Base-by-base conservation (phyloP, 2,329 filamentous ascomycete genomes). In the Monosporascus sp. region DNA sequence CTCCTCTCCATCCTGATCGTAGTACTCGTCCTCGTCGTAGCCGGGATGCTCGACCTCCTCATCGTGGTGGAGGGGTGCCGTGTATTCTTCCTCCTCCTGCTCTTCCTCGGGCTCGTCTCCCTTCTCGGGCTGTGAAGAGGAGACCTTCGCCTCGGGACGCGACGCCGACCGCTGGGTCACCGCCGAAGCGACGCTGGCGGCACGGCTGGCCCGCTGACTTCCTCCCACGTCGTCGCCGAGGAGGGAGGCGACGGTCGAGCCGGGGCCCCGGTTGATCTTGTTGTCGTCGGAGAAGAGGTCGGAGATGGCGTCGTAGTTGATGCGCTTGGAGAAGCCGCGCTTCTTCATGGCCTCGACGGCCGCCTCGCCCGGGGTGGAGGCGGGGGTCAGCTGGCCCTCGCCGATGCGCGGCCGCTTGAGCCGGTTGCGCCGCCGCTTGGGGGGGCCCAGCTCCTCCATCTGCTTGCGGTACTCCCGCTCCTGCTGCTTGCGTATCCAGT, bases 401-500 rank as follows among this genome's bases (percentile, higher is more conserved):
- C 83, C 82, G 62, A 85, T 85, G 18, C 81, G 72, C 1, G 82
- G 79, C 59, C 74, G 76, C 59, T 68, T 70, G 43, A 64, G 54
- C 5, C 68, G 75, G 50, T 79, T 79, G 24, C 82, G 76, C n/a
- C 73, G 78, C 52, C 77, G 79, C 72, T 79, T 88, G 52, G 76
- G 80, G 59, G 77, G 78, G 25, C 67, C 73, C 6, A 69, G 54
- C 17, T 62, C 61, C 54, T 81, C 81, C 57, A 82, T 74, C 69
- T 91, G 89, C 54, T 85, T 82, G 39, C 88, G 82, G 53, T 95
- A 87, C 7, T 88, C 79, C 70, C 94, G 96, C 55, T 89, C 85
- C 65, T 97, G 91, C 66, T 95, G 88, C 48, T 85, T 82, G 8
- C 93, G 88, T 39, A 99, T 78, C 82, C 92, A 99, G 60, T 95